phyloP scores from a whole-genome alignment of 2,329 filamentous ascomycete species.

The Aureobasidium sp. region DNA sequence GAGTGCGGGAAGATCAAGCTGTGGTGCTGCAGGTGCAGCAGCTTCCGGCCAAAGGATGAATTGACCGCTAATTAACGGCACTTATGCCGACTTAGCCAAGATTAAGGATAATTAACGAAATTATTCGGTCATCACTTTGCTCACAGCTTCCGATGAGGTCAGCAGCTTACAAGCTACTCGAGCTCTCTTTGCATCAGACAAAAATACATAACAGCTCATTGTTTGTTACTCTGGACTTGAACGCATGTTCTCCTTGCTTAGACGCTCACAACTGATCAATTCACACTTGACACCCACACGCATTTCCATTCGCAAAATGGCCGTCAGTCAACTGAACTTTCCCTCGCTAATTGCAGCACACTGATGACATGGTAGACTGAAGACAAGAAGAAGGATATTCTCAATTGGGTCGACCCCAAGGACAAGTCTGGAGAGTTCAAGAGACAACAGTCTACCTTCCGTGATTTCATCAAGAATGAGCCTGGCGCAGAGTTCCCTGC shows the following conservation, averaged over 20 bases:
- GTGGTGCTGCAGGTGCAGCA: not conserved
- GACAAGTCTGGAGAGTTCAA: slow-evolving; percentile 90
- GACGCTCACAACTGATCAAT: slow-evolving; percentile 3
- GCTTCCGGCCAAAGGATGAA: not conserved
- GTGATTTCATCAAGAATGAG: slow-evolving; percentile 67
- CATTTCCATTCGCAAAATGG: slow-evolving; percentile 12
- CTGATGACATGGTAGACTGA: slow-evolving; percentile 6
- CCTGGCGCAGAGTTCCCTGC: slow-evolving; percentile 66
- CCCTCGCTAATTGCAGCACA: not conserved
- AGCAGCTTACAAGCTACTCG: slow-evolving; percentile 6
- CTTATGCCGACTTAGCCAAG: not conserved
- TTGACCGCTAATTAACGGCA: not conserved
- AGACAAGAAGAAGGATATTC: slow-evolving; percentile 44
- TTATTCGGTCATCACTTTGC: slow-evolving; percentile 1
- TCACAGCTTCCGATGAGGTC: not conserved
- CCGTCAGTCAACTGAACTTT: not conserved
- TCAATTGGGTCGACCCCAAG: slow-evolving; percentile 70
- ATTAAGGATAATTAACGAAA: not conserved
- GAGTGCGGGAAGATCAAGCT: slow-evolving; percentile 4
- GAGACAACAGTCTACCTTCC: slow-evolving; percentile 73
- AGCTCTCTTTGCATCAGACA: not conserved
- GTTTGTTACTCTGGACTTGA: not conserved
- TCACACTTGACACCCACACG: not conserved
- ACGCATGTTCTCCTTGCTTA: slow-evolving; percentile 10
- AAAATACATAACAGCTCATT: not conserved